Evolutionary conservation across 768 basidiomycete species (phyloP).

Genomic region (Suillus lakei): DNA sequence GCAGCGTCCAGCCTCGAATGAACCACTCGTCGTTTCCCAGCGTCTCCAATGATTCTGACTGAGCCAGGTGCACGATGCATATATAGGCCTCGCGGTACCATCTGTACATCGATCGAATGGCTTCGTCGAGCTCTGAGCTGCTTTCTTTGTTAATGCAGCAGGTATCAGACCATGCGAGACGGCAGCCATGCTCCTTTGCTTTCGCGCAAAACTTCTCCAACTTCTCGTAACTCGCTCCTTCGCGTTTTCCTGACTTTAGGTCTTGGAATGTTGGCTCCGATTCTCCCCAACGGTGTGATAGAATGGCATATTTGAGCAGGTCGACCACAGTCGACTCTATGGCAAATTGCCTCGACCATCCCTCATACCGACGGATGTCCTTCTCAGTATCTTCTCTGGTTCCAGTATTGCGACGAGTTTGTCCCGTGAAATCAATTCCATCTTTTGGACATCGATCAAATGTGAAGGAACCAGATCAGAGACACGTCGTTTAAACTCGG

Average conservation of each 20-base stretch:
- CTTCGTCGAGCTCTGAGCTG: conserved; percentile 21
- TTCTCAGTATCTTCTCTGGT: conserved; percentile 8
- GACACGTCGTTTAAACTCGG: conserved; percentile 14
- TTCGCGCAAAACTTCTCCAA: neutral
- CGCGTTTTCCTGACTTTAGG: too few relatives aligned
- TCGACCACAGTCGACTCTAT: conserved; percentile 3
- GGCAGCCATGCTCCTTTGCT: conserved; percentile 7
- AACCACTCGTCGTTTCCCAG: conserved; percentile 17
- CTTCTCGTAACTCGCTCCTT: conserved; percentile 15
- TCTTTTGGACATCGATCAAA: conserved; percentile 8
- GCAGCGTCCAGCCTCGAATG: conserved; percentile 18
- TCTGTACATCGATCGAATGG: conserved; percentile 22
- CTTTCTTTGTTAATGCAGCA: conserved; percentile 20
- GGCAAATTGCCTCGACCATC: neutral
- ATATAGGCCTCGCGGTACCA: conserved; percentile 22
- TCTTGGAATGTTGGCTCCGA: conserved; percentile 10
- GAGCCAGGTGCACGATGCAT: conserved; percentile 17
- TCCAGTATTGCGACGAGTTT: conserved; percentile 4
- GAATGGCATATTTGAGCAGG: conserved; percentile 13
- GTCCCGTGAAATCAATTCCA: conserved; percentile 5
- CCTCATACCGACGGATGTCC: too few relatives aligned
- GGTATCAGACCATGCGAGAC: conserved; percentile 17
- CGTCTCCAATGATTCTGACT: neutral
- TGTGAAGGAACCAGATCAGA: conserved; percentile 8
- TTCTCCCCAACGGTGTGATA: conserved; percentile 16